Evolutionary conservation across 257 asterid species (phyloP), one percentile per base, ranked within the genome.

Genomic region (Capsicum chinense): DNA sequence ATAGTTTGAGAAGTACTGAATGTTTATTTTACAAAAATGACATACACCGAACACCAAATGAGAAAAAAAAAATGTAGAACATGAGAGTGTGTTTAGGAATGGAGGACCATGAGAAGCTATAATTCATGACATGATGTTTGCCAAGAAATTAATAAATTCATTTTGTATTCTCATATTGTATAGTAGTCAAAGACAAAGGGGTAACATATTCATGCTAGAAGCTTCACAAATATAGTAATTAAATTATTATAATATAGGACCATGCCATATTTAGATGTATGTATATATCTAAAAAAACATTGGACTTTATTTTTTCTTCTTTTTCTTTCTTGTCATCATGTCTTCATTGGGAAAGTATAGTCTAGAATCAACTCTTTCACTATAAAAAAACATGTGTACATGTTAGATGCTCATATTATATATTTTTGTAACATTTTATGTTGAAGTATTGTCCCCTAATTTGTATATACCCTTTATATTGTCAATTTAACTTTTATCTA

Each of bases 181-280:
- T 21, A 47, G 13, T 73, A 10, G 80, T 73, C 60, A 73, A 73
- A 73, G 60, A 73, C 60, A 35, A 68, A 35, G 66, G 66, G 74
- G 10, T 3, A 33, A 35, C 48, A 67, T 66, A 21, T 62, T 21
- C 37, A 62, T 62, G 69, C 48, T 67, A 26, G 54, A 16, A 44
- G 21, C 57, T 70, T 70, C 79, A 69, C 2, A 69, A 70, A 70
- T 9, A 17, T 47, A 47, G n/a, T 62, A 19, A 9, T 19, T 62
- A 37, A 26, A 26, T 26, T 39, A 39, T 2, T 39, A 62, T 19
- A 62, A 62, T 44, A 71, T 17, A 44, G 39, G 35, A 67, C 50
- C 74, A 67, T 67, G 58, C 10, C 56, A 17, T 71, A 47, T 15
- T 42, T 42, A 42, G 37, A 19, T 63, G 3, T 14, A 47, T 64